A percentile compares a stretch with the other conserved stretches of the same genome.
phyloP scores from a whole-genome alignment of 108 stramenopile genomes.

The Cylindrotheca closterium region DNA sequence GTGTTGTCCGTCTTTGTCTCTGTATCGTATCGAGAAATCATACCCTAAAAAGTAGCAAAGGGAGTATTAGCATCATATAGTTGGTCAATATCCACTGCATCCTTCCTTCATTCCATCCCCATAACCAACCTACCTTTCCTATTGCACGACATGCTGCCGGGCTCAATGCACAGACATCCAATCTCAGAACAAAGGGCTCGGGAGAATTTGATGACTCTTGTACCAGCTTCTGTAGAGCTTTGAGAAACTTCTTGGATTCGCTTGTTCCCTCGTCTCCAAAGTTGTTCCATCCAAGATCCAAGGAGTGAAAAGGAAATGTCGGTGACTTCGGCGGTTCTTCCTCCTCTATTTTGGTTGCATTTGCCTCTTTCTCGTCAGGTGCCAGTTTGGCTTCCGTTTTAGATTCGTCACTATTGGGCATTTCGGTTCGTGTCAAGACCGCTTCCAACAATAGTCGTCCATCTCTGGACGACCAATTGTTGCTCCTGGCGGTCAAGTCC shows the following conservation, averaged over 20 bases:
- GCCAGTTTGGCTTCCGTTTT: background rate
- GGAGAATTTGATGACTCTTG: background rate
- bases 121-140: slow-evolving; percentile 35
- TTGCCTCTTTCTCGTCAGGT: background rate
- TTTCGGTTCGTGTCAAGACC: background rate
- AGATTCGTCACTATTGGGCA: background rate
- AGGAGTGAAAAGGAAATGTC: slow-evolving; percentile 12
- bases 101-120: background rate
- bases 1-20: background rate
- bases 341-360: background rate
- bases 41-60: background rate
- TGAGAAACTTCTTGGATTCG: slow-evolving; percentile 20
- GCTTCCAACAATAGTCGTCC: slow-evolving; percentile 10
- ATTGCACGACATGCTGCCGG: slow-evolving; percentile 74
- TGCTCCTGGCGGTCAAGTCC: slow-evolving; percentile 7
- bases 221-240: background rate
- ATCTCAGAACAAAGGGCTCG: background rate
- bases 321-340: slow-evolving; percentile 5
- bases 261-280: slow-evolving; percentile 41
- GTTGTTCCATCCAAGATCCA: slow-evolving; percentile 67
- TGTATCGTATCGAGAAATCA: slow-evolving; percentile 32
- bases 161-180: slow-evolving; percentile 60
- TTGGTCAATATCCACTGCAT: slow-evolving; percentile 20
- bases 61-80: background rate
- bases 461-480: slow-evolving; percentile 17